Evolutionary conservation across 805 yeast species (phyloP).

Genomic region (Metschnikowia lachancei): DNA sequence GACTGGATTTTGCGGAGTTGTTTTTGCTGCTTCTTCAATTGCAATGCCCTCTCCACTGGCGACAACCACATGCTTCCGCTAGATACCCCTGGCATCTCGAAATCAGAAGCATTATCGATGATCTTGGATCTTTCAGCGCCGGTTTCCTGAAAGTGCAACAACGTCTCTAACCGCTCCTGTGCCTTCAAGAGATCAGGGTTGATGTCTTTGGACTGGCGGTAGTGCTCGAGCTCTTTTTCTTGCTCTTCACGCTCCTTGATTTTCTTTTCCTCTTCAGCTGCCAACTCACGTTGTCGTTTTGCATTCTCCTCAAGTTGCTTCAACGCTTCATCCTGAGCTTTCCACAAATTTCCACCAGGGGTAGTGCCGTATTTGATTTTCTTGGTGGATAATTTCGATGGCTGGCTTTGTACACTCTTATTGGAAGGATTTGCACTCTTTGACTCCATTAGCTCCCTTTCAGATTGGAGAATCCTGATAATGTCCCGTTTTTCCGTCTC

Average conservation of each 20-base stretch:
- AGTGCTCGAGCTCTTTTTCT: slow-evolving; percentile 42
- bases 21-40: slow-evolving; percentile 81
- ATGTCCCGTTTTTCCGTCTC: slow-evolving; percentile 61
- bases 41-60: slow-evolving; percentile 79
- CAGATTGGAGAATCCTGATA: slow-evolving; percentile 49
- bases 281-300: slow-evolving; percentile 24
- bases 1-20: slow-evolving; percentile 63
- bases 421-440: slow-evolving; percentile 23
- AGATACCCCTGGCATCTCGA: slow-evolving; percentile 54
- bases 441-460: slow-evolving; percentile 38
- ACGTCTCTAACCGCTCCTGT: slow-evolving; percentile 65
- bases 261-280: slow-evolving; percentile 23
- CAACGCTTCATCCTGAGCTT: slow-evolving; percentile 64
- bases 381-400: slow-evolving; percentile 25
- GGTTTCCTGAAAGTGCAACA: slow-evolving; percentile 77
- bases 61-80: slow-evolving; percentile 76
- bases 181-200: slow-evolving; percentile 68
- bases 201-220: slow-evolving; percentile 37
- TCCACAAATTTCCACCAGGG: slow-evolving; percentile 62
- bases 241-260: slow-evolving; percentile 40
- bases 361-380: slow-evolving; percentile 54
- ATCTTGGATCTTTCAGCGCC: slow-evolving; percentile 88
- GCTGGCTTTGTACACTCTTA: slow-evolving; percentile 22
- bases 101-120: slow-evolving; percentile 91
- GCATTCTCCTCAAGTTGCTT: slow-evolving; percentile 51